Percentiles rank a stretch among this genome's conserved stretches.
Conservation (phyloP, 106 monocot genomes). For the Dendrobium catenatum region DNA sequence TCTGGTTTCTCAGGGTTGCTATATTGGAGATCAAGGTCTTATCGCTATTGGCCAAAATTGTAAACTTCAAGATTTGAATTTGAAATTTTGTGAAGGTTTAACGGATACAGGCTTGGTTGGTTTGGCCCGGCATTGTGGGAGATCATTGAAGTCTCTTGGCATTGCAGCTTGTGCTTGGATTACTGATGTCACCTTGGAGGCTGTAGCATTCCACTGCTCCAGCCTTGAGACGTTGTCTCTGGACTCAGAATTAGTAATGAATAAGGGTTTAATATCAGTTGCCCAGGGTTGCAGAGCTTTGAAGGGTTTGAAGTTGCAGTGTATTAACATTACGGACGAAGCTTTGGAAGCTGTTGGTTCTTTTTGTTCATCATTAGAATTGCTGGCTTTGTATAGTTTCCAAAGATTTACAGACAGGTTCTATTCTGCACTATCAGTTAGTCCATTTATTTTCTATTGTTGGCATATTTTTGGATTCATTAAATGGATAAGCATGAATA, state of each 20-base stretch:
- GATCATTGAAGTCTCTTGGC: slow-evolving; percentile 53
- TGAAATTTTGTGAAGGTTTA: slow-evolving; percentile 80
- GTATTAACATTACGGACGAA: slow-evolving; percentile 71
- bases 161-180: slow-evolving; percentile 84
- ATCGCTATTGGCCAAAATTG: slow-evolving; percentile 68
- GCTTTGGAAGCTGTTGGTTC: slow-evolving; percentile 68
- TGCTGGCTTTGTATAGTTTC: slow-evolving; percentile 75
- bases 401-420: slow-evolving; percentile 87
- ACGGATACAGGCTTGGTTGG: slow-evolving; percentile 69
- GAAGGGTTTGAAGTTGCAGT: slow-evolving; percentile 72
- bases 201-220: slow-evolving; percentile 63
- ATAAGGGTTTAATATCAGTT: slow-evolving; percentile 64
- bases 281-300: slow-evolving; percentile 57
- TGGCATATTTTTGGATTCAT: not conserved
- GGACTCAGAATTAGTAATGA: slow-evolving; percentile 68
- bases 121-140: slow-evolving; percentile 47
- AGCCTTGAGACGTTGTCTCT: slow-evolving; percentile 60
- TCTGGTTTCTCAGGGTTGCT: slow-evolving; percentile 60
- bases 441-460: not conserved
- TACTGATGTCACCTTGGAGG: slow-evolving; percentile 67
- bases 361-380: slow-evolving; percentile 59
- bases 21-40: slow-evolving; percentile 89
- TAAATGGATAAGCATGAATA: not conserved
- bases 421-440: not conserved
- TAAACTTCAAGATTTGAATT: slow-evolving; percentile 70